Conservation (phyloP, 2,329 filamentous ascomycete genomes). For the Colletotrichum theobromicola region DNA sequence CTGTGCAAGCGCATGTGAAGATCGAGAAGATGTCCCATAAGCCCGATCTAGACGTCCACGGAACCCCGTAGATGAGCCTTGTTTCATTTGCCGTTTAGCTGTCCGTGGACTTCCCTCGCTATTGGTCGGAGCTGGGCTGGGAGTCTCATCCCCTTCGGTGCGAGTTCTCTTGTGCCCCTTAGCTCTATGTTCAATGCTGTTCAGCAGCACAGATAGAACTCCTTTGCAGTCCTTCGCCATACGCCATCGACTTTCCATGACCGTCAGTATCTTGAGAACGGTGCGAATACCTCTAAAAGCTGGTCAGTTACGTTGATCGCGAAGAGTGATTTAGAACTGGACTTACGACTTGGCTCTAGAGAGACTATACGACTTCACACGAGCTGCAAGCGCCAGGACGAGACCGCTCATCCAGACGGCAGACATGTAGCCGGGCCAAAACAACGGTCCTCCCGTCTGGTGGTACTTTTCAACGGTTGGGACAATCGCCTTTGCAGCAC, state of each 20-base stretch:
- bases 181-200: background rate
- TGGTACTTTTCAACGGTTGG: background rate
- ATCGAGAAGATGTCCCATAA: background rate
- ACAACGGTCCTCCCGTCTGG: slow-evolving; percentile 5
- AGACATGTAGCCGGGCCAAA: slow-evolving; percentile 39
- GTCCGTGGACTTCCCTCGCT: background rate
- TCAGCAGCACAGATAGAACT: slow-evolving; percentile 1
- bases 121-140: background rate
- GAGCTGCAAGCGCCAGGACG: slow-evolving; percentile 35
- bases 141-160: background rate
- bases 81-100: background rate
- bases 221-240: slow-evolving; percentile 16
- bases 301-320: background rate
- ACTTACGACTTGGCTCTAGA: background rate
- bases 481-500: background rate
- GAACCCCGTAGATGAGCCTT: background rate
- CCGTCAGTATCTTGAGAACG: background rate
- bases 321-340: background rate
- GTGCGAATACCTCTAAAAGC: background rate
- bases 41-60: background rate
- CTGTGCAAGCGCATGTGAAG: background rate
- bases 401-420: slow-evolving; percentile 42
- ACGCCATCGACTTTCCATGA: background rate
- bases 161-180: background rate
- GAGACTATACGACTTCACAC: background rate